Percentiles rank a stretch among this genome's conserved stretches.
Evolutionary conservation across 1,139 yeast species (phyloP).

Genomic region (Blastobotrys proliferans): DNA sequence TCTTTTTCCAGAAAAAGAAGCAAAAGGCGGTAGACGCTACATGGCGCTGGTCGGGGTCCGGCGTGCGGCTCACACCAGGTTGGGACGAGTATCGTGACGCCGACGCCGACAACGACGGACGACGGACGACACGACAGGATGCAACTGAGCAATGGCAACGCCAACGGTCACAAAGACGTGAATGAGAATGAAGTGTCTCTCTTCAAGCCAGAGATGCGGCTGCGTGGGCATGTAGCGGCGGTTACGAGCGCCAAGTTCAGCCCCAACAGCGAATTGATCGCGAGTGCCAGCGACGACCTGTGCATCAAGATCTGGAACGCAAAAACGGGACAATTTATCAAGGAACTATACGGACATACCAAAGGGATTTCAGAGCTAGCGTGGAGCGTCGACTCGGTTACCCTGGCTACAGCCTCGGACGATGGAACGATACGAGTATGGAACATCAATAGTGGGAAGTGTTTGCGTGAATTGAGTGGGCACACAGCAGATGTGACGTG

Average conservation of each 20-base stretch:
- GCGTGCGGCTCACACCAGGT: too few species aligned
- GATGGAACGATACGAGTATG: constrained; percentile 78
- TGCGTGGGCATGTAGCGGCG: constrained; percentile 9
- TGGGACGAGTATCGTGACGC: too few species aligned
- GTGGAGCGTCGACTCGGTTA: constrained; percentile 73
- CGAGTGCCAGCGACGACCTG: constrained; percentile 48
- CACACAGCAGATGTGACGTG: constrained; percentile 85
- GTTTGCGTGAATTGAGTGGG: constrained; percentile 48
- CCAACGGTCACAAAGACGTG: neutral
- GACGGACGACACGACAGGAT: neutral
- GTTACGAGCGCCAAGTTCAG: constrained; percentile 17
- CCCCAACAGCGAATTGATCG: constrained; percentile 61
- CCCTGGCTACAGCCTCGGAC: constrained; percentile 82
- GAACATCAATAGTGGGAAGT: constrained; percentile 42
- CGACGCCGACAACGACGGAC: too few species aligned
- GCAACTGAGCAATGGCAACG: neutral
- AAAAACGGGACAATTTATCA: constrained; percentile 32
- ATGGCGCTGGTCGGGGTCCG: too few species aligned
- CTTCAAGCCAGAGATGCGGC: neutral
- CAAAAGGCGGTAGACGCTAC: too few species aligned
- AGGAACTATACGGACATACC: constrained; percentile 56
- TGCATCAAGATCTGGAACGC: constrained; percentile 44
- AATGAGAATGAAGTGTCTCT: neutral
- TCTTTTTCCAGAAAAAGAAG: too few species aligned
- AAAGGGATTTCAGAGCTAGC: constrained; percentile 65